Conservation (phyloP, 371 early-diverging fungal genomes). For the Choanephora cucurbitarum region DNA sequence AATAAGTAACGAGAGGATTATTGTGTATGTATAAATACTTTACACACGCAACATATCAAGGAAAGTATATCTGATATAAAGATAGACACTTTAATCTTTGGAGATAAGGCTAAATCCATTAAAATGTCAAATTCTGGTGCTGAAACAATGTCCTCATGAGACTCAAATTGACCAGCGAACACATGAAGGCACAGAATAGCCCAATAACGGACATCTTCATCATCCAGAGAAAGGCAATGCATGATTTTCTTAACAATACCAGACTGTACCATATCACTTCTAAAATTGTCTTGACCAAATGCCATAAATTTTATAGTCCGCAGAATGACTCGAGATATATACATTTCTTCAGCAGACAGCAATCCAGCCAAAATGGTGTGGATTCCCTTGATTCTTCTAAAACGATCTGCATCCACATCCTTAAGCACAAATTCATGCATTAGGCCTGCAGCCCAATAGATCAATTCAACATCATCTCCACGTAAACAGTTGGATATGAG, state of each 20-base stretch:
- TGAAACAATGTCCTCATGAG: slow-evolving; percentile 42
- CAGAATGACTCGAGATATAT: slow-evolving; percentile 72
- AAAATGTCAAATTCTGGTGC: slow-evolving; percentile 44
- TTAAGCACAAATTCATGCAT: slow-evolving; percentile 81
- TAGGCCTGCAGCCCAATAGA: slow-evolving; percentile 81
- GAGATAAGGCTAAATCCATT: slow-evolving; percentile 36
- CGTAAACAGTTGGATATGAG: slow-evolving; percentile 70
- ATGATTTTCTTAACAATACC: slow-evolving; percentile 67
- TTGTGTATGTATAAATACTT: slow-evolving; percentile 15
- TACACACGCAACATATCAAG: slow-evolving; percentile 50
- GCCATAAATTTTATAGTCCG: slow-evolving; percentile 75
- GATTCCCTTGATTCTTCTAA: slow-evolving; percentile 64
- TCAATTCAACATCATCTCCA: slow-evolving; percentile 78
- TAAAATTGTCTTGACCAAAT: slow-evolving; percentile 54
- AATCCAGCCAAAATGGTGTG: slow-evolving; percentile 59
- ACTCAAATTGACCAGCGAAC: slow-evolving; percentile 49
- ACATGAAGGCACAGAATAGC: slow-evolving; percentile 61
- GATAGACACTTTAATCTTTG: slow-evolving; percentile 40
- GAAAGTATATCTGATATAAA: slow-evolving; percentile 49
- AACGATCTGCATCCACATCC: slow-evolving; percentile 62
- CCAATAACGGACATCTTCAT: slow-evolving; percentile 79
- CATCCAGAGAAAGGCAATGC: slow-evolving; percentile 65
- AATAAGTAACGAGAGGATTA: too few relatives aligned
- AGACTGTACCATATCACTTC: slow-evolving; percentile 55
- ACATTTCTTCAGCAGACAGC: slow-evolving; percentile 62